These are phyloP conservation scores for Trametes maxima DNA, from an alignment of 768 basidiomycete genomes.

Conservation along the genomic window DNA sequence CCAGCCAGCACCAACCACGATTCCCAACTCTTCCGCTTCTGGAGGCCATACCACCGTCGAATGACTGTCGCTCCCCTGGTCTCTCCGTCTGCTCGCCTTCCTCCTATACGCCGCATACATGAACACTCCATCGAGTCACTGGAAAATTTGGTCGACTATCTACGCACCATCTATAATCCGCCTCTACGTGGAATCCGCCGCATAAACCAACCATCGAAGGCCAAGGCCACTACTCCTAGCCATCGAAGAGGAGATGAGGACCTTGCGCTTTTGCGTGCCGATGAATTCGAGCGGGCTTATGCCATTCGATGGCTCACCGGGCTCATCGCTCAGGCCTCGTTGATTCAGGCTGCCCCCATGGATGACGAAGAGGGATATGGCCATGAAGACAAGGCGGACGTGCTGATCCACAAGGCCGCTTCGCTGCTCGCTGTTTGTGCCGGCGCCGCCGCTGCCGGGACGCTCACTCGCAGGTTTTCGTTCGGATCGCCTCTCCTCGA, in stretches of 20 bases:
- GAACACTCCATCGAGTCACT: constrained; percentile 41
- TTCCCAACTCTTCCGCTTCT: not conserved
- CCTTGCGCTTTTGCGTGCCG: constrained; percentile 45
- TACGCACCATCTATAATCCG: constrained; percentile 60
- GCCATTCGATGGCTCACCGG: constrained; percentile 75
- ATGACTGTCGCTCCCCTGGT: constrained; percentile 8
- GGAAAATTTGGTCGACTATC: constrained; percentile 47
- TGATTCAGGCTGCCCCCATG: not conserved
- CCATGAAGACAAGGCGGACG: constrained; percentile 6
- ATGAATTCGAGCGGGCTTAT: constrained; percentile 70
- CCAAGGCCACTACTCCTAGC: not conserved
- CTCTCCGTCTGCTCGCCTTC: constrained; percentile 57
- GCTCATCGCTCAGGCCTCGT: constrained; percentile 43
- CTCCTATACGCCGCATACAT: constrained; percentile 50
- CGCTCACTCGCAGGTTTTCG: constrained; percentile 51
- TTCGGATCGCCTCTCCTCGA: constrained; percentile 38
- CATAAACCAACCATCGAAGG: constrained; percentile 24
- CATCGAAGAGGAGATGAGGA: not conserved
- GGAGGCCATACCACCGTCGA: not conserved
- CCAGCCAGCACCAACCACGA: not conserved
- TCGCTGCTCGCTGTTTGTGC: constrained; percentile 65
- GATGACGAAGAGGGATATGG: not conserved
- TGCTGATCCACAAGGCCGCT: constrained; percentile 54
- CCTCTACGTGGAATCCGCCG: constrained; percentile 61
- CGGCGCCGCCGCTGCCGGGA: constrained; percentile 65